Percentiles rank a stretch among this genome's conserved stretches.
Evolutionary conservation across 805 yeast genomes (phyloP).

Genomic region (Saturnispora silvae): DNA sequence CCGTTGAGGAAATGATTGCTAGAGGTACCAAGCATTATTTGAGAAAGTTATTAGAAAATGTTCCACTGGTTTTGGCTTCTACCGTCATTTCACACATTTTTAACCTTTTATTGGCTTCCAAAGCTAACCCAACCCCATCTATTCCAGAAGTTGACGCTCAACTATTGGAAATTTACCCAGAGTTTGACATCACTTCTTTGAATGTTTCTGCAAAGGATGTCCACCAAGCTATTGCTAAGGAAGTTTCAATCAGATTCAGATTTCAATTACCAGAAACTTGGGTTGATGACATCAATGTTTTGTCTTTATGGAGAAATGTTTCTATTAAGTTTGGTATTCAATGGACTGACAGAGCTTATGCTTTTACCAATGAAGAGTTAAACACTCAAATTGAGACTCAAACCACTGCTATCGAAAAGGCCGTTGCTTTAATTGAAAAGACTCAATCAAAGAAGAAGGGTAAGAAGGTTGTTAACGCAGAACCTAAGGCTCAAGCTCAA

Average conservation of each 20-base stretch:
- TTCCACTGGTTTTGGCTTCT: slow-evolving; percentile 49
- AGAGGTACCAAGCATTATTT: slow-evolving; percentile 72
- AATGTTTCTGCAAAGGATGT: slow-evolving; percentile 34
- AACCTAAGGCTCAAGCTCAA: slow-evolving; percentile 4
- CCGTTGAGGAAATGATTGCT: slow-evolving; percentile 62
- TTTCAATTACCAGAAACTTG: slow-evolving; percentile 41
- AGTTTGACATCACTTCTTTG: slow-evolving; percentile 34
- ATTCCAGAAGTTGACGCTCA: slow-evolving; percentile 35
- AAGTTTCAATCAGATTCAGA: slow-evolving; percentile 57
- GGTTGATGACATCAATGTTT: slow-evolving; percentile 28
- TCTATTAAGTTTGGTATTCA: slow-evolving; percentile 80
- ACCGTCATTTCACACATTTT: slow-evolving; percentile 58
- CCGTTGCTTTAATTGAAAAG: slow-evolving; percentile 14
- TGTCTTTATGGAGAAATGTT: slow-evolving; percentile 52
- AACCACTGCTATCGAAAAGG: slow-evolving; percentile 18
- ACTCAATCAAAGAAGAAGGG: slow-evolving; percentile 21
- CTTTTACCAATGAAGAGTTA: slow-evolving; percentile 34
- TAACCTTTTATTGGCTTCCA: slow-evolving; percentile 53
- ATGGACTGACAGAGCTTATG: slow-evolving; percentile 48
- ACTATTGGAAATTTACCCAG: slow-evolving; percentile 32
- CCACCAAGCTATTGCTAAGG: slow-evolving; percentile 33
- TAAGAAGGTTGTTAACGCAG: slow-evolving; percentile 14
- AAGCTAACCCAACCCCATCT: slow-evolving; percentile 30
- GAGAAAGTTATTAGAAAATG: slow-evolving; percentile 32
- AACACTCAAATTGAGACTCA: slow-evolving; percentile 21